These are phyloP conservation scores for Nicotiana undulata DNA, from an alignment of 257 asterid genomes.

Conservation along the genomic window DNA sequence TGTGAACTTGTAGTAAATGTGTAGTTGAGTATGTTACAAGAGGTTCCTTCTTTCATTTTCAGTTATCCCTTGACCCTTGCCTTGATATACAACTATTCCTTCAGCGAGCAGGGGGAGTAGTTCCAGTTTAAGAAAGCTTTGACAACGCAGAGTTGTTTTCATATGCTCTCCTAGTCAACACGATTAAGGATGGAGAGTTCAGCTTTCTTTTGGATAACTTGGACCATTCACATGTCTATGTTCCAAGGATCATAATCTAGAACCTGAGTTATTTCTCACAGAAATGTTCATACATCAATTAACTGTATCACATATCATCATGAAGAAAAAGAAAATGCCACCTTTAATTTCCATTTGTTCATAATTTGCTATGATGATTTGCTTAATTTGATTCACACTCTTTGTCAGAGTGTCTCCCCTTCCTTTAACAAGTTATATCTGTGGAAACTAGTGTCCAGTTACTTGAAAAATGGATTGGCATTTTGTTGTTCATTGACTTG, in stretches of 20 bases:
- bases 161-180: neutral
- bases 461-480: neutral
- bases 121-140: neutral
- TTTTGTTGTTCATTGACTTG: neutral
- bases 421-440: neutral
- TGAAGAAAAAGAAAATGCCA: neutral
- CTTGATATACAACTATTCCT: neutral
- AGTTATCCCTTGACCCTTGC: neutral
- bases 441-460: neutral
- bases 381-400: neutral
- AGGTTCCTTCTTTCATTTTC: neutral
- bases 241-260: neutral
- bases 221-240: neutral
- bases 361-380: neutral
- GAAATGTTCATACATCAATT: neutral
- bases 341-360: neutral
- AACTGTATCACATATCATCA: neutral
- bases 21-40: neutral
- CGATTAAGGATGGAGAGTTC: neutral
- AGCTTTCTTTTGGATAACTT: neutral
- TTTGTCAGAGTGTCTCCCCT: neutral
- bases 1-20: neutral
- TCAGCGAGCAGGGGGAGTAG: neutral
- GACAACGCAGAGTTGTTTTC: neutral
- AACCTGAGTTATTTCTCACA: neutral